A percentile compares a stretch with the other conserved stretches of the same genome.
Evolutionary conservation across 768 basidiomycete species (phyloP).

Genomic region (Suillus decipiens): DNA sequence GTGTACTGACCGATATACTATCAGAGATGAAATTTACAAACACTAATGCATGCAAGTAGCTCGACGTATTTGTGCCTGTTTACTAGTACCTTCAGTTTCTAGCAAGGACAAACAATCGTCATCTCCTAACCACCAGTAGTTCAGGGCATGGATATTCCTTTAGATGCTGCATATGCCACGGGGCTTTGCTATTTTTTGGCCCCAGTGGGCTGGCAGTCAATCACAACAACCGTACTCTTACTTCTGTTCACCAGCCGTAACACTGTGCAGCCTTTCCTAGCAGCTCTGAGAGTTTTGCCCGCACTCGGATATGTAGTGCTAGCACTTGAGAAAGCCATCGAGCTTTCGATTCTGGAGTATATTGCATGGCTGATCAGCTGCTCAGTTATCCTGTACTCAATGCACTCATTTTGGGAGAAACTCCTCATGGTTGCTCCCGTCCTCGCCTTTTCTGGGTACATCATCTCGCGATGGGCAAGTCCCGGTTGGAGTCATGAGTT

Average conservation of each 20-base stretch:
- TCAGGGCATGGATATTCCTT: not conserved
- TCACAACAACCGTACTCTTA: not conserved
- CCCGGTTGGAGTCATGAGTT: too few relatives aligned
- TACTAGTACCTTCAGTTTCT: conserved; percentile 4
- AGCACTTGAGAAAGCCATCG: not conserved
- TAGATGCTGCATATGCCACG: not conserved
- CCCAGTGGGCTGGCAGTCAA: not conserved
- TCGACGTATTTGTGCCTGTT: conserved; percentile 2
- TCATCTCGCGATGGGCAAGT: not conserved
- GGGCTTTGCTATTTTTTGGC: conserved; percentile 1
- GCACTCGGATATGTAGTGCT: not conserved
- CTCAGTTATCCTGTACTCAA: not conserved
- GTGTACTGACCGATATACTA: conserved; percentile 9
- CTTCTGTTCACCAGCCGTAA: not conserved
- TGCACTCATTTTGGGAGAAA: not conserved
- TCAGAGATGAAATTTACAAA: not conserved
- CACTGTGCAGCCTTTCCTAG: not conserved
- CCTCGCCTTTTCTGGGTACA: not conserved
- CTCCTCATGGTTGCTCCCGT: not conserved
- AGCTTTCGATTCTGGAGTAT: not conserved
- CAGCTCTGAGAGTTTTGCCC: not conserved
- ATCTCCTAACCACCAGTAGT: not conserved
- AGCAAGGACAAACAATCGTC: conserved; percentile 6
- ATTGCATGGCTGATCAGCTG: not conserved
- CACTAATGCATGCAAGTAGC: not conserved